Base-by-base conservation (phyloP, 2,329 filamentous ascomycete species). In the Chaetomium strumarium region DNA sequence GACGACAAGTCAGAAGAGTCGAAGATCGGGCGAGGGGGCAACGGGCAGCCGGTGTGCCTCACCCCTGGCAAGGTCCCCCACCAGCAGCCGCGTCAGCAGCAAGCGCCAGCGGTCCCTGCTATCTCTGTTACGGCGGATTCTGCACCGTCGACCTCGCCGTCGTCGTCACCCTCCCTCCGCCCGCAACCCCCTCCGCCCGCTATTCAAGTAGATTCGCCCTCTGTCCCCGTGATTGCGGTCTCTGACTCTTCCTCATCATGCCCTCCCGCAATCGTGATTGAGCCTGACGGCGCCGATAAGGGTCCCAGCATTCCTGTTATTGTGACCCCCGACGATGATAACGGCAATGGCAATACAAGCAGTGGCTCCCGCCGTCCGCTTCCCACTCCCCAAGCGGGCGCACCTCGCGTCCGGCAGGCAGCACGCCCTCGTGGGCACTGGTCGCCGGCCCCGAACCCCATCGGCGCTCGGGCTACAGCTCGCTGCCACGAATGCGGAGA, bases 401-500 rank as follows among this genome's bases (percentile, higher is more conserved):
- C 62, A 7, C 60, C 64, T 13, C 64, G 64, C 14, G 56, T 68
- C 40, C 68, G 67, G 34, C 63, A 63, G 20, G 66, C 67, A 38
- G 67, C 69, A 43, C 70, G 70, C 30, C 70, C 73, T 14, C 71
- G 70, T 34, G 69, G 77, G n/a, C 80, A 84, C 60, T 84, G 80
- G 81, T 82, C 79, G 2, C 79, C 79, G 1, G 78, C 75, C 3
- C 72, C 74, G 1, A 72, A 57, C 16, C 69, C 67, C 47, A 68
- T 63, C 55, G 67, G 63, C 49, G 70, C 70, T 61, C 74, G 81
- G 63, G 73, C 75, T 51, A 86, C 85, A 7, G 88, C 89, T 8
- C 79, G 84, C 42, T 99, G 93, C 65, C 87, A 90, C 46, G 85
- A 91, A 63, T 99, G 93, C 66, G 79, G 83, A 10, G 76, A 86